These are phyloP conservation scores for Tulasnella sp. DNA, from an alignment of 768 basidiomycete species.

Conservation along the genomic window DNA sequence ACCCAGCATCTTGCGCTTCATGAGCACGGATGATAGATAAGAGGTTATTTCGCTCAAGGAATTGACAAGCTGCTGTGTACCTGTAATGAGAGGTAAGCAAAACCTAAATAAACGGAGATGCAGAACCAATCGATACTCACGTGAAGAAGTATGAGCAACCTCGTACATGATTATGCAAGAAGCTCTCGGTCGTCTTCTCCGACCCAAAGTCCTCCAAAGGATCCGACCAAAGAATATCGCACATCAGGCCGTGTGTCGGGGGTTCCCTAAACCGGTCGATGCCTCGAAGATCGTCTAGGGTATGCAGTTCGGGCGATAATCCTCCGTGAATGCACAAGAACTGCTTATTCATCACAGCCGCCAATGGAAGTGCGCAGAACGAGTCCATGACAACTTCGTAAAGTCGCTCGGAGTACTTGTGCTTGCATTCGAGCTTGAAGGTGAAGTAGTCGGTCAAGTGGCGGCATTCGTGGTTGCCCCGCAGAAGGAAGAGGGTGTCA, in stretches of 20 bases:
- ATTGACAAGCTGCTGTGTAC: constrained; percentile 95
- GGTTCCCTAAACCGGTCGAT: constrained; percentile 99
- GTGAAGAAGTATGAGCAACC: constrained; percentile 98
- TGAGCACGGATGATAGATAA: constrained; percentile 97
- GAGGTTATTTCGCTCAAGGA: constrained; percentile 95
- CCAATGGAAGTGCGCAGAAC: constrained; percentile 92
- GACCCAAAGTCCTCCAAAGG: constrained; percentile 97
- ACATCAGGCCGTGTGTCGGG: constrained; percentile 96
- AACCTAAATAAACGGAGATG: neutral
- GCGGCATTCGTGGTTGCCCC: constrained; percentile 98
- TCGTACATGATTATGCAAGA: constrained; percentile 94
- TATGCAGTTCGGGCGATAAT: constrained; percentile 91
- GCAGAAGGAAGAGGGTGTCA: constrained; percentile 91
- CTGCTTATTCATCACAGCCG: constrained; percentile 99
- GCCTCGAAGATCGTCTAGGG: constrained; percentile 92
- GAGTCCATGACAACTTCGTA: constrained; percentile 99
- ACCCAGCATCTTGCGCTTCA: constrained; percentile 99
- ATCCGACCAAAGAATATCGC: constrained; percentile 98
- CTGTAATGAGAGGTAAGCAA: constrained; percentile 48
- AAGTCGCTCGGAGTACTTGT: constrained; percentile 96
- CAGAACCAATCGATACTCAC: constrained; percentile 51
- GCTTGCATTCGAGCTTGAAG: constrained; percentile 83
- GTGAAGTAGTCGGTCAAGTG: constrained; percentile 80
- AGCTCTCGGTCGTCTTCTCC: constrained; percentile 88
- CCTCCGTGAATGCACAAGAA: constrained; percentile 99